These are phyloP conservation scores for Alternaria novae-zelandiae DNA, from an alignment of 2,329 filamentous ascomycete species.

Conservation along the genomic window DNA sequence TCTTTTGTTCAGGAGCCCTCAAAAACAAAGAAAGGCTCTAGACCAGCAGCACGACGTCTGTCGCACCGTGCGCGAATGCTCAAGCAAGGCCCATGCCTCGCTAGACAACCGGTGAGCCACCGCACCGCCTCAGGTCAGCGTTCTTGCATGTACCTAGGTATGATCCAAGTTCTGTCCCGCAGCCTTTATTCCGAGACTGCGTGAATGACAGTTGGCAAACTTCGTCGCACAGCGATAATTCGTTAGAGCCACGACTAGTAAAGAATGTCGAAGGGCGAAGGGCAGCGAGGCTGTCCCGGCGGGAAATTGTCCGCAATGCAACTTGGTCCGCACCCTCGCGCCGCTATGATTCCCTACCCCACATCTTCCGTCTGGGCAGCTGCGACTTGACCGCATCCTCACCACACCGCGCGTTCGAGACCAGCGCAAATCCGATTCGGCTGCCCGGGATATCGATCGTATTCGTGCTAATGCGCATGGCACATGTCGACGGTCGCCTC, in stretches of 20 bases:
- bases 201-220: neutral
- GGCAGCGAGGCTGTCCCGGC: neutral
- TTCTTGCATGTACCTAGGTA: neutral
- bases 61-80: neutral
- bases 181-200: neutral
- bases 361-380: constrained; percentile 1
- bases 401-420: neutral
- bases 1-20: neutral
- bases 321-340: neutral
- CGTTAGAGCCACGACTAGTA: neutral
- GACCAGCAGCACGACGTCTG: neutral
- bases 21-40: neutral
- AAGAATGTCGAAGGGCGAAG: neutral
- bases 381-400: neutral
- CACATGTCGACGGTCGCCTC: neutral
- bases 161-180: neutral
- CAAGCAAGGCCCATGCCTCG: neutral
- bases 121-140: neutral
- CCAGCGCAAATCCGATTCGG: neutral
- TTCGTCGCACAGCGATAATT: neutral
- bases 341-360: neutral
- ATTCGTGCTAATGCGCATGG: neutral
- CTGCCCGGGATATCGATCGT: neutral
- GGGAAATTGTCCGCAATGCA: neutral
- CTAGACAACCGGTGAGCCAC: neutral